Conservation (phyloP, 2,329 filamentous ascomycete species). For the Microdochium paspali region DNA sequence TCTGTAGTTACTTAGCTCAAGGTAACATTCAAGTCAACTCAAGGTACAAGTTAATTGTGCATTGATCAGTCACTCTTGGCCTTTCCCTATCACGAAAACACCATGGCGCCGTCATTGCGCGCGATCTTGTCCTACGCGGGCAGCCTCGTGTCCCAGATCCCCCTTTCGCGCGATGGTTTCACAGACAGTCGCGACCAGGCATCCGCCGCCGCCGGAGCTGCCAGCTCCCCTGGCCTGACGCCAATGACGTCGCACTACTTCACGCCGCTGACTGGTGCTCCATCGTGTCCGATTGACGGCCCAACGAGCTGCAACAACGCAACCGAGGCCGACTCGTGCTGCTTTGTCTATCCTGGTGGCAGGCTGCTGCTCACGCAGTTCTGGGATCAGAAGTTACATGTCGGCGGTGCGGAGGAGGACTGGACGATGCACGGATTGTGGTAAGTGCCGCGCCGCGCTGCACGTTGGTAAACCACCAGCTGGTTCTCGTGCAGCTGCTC, state of each 20-base stretch:
- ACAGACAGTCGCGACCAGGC: constrained; percentile 4
- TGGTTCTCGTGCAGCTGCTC: too few relatives aligned
- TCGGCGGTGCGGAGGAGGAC: constrained; percentile 28
- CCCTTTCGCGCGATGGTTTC: constrained; percentile 12
- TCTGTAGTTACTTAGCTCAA: too few relatives aligned
- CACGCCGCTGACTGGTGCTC: constrained; percentile 22
- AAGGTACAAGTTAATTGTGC: too few relatives aligned
- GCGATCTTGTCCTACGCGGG: constrained; percentile 21
- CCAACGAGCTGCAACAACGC: constrained; percentile 30
- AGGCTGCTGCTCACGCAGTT: constrained; percentile 31
- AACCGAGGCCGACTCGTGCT: constrained; percentile 27
- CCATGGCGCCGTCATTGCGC: constrained; percentile 20
- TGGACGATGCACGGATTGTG: constrained; percentile 36
- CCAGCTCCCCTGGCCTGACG: neutral
- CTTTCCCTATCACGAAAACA: neutral
- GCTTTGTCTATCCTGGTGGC: constrained; percentile 30
- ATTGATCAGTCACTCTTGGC: neutral
- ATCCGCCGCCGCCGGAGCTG: constrained; percentile 2
- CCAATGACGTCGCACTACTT: constrained; percentile 19
- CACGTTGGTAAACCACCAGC: too few relatives aligned
- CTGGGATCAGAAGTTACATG: constrained; percentile 30
- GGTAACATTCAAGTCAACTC: too few relatives aligned
- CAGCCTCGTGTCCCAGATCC: constrained; percentile 22
- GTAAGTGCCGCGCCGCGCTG: constrained; percentile 18
- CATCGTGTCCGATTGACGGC: constrained; percentile 29